phyloP scores from a whole-genome alignment of 163 green algal genomes.

The Chlamydomonas reinhardtii region DNA sequence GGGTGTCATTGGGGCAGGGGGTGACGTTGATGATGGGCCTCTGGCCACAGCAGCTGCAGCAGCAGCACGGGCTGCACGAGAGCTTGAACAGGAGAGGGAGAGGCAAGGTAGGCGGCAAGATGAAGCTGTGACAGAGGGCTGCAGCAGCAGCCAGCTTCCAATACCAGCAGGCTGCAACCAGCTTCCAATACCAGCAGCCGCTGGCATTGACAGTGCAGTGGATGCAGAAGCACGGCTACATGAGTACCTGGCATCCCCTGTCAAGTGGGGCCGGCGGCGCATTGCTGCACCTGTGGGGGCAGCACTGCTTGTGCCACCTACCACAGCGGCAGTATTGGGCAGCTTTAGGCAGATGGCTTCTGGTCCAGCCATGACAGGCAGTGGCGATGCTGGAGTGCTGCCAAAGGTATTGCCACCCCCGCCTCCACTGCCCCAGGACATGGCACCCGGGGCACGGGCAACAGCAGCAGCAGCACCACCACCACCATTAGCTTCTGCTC shows the following conservation, averaged over 20 bases:
- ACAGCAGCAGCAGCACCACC: no score
- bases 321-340: not conserved
- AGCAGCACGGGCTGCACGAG: not conserved
- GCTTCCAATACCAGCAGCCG: not conserved
- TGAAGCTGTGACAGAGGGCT: no score
- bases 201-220: not conserved
- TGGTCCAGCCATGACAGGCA: not conserved
- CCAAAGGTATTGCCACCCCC: no score
- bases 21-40: conserved; percentile 1
- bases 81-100: not conserved
- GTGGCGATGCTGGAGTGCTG: not conserved
- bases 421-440: not conserved
- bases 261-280: not conserved
- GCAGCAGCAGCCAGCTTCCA: not conserved
- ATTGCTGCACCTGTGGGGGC: not conserved
- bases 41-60: not conserved
- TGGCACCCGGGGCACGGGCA: no score
- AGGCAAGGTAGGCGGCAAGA: not conserved
- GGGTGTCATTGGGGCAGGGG: not conserved
- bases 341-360: no score
- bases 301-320: not conserved
- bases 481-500: not conserved
- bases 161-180: not conserved
- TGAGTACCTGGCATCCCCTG: not conserved
- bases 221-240: conserved; percentile 7